These are phyloP conservation scores for Corymbia maculata DNA, from an alignment of 345 rosid genomes.

Conservation along the genomic window DNA sequence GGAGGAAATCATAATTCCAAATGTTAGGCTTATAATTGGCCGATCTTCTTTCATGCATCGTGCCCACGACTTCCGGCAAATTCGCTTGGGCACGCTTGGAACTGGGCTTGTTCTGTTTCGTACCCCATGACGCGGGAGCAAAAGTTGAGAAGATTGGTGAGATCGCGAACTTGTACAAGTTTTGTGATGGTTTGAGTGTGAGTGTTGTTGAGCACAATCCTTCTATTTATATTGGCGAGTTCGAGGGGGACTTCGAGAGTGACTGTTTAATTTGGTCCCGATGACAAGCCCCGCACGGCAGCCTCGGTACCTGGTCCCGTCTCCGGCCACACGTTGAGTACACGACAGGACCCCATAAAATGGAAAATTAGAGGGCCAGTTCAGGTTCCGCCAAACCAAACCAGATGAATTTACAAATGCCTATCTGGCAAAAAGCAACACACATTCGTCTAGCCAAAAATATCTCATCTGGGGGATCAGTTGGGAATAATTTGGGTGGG, in stretches of 20 bases:
- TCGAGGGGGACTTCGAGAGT: background rate
- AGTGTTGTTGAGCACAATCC: background rate
- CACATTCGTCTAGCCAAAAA: background rate
- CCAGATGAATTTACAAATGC: background rate
- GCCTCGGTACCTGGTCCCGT: too few species aligned
- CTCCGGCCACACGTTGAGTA: background rate
- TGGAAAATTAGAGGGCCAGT: background rate
- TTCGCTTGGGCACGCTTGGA: background rate
- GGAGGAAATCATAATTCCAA: slow-evolving; percentile 41
- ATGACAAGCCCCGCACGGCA: too few species aligned
- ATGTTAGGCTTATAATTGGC: slow-evolving; percentile 40
- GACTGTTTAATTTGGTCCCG: background rate
- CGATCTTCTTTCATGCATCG: slow-evolving; percentile 13
- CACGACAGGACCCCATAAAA: background rate
- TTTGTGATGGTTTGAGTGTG: background rate
- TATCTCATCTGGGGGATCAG: background rate
- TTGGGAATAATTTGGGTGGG: background rate
- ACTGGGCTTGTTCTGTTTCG: background rate
- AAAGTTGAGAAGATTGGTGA: background rate
- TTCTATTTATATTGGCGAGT: background rate
- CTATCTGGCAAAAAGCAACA: background rate
- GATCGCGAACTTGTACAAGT: background rate
- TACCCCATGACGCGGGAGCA: background rate
- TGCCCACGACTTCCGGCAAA: background rate
- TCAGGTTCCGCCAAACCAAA: background rate